Evolutionary conservation across 2,329 filamentous ascomycete genomes (phyloP).

Genomic region (Massarina eburnea): DNA sequence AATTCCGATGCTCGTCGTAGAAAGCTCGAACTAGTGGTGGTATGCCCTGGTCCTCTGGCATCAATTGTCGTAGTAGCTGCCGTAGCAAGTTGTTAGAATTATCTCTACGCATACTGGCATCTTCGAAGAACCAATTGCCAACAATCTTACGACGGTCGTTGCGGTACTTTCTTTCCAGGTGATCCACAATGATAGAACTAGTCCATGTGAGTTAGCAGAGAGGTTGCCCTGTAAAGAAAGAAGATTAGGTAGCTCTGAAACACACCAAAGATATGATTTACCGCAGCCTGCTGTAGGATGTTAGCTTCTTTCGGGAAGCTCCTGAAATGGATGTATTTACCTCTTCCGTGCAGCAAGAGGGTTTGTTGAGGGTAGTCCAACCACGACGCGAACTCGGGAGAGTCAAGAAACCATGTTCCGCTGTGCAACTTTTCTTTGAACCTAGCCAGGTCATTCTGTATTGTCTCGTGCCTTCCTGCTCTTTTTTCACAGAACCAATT

Average conservation of each 20-base stretch:
- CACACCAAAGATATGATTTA: background rate
- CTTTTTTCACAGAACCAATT: background rate
- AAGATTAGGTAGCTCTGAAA: no score
- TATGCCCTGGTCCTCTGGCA: background rate
- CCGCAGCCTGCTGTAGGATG: background rate
- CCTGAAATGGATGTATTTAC: background rate
- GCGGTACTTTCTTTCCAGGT: background rate
- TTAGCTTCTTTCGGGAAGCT: background rate
- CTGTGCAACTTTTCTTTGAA: background rate
- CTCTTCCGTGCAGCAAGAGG: background rate
- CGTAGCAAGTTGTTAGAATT: background rate
- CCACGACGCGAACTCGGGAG: background rate
- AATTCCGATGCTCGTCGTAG: background rate
- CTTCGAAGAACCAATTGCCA: background rate
- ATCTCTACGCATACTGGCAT: no score
- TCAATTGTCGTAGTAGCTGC: background rate
- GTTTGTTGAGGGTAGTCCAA: background rate
- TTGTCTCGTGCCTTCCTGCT: background rate
- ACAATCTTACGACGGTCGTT: background rate
- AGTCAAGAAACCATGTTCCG: background rate
- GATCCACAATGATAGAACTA: background rate
- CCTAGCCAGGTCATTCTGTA: background rate
- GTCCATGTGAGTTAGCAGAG: background rate
- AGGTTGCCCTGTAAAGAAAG: background rate
- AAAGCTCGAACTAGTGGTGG: background rate